Base-by-base conservation (phyloP, 2,329 filamentous ascomycete species). In the Aspergillus quadrilineatus region DNA sequence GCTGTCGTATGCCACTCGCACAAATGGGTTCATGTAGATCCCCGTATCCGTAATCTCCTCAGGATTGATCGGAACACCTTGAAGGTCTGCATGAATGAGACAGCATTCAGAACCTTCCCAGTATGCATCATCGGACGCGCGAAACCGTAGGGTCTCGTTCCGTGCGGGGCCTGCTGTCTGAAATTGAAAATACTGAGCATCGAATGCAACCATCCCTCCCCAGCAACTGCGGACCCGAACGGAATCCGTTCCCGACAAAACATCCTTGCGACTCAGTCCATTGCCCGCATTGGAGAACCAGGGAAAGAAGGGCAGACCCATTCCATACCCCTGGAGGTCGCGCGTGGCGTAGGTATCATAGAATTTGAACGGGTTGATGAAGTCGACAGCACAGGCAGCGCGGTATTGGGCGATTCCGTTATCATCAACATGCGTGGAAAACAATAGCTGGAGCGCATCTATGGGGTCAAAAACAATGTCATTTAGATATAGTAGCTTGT, bases 281-380 rank as follows among this genome's bases (percentile, higher is more conserved):
- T 80, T 69, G 1, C 77, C 77, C 12, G 73, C 69, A 9, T 63
- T 72, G 4, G 83, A 80, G 69, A 92, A 92, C 80, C 87, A 89
- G 0, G 89, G 89, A 66, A 82, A 92, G 67, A 90, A 85, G 0
- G 88, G 87, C 2, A 90, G 73, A 1, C 88, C 89, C 66, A 87
- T 83, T 29, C 82, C 81, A 66, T 82, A 87, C 0, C 88, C 88
- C 63, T 90, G 85, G 2, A 82, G 73, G 67, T 92, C 89, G 17
- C 89, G 80, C 29, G 85, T 87, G 1, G 89, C 89, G 71, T 88
- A 91, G 0, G 87, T 85, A 70, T 92, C 89, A 70, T 92, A 92
- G 67, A 88, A 89, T 60, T 89, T 86, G 73, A 90, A 85, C 0
- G 87, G 84, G 60, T 85, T 84, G 66, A 86, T 85, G 66, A 88